These are phyloP conservation scores for Diphasiastrum complanatum DNA, from an alignment of 83 land plant genomes.

Conservation along the genomic window DNA sequence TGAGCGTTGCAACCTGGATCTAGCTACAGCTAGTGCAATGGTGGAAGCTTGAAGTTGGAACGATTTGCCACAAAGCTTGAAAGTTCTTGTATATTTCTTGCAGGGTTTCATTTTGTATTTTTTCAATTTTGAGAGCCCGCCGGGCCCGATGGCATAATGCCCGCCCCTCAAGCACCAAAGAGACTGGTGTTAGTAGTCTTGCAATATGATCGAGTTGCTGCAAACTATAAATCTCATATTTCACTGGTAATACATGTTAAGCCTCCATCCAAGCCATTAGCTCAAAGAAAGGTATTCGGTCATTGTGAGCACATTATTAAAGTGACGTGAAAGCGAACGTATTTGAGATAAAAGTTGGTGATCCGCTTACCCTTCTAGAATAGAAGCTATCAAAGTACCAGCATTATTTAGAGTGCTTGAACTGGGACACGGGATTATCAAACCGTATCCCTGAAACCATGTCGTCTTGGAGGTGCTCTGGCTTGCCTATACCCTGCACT, in stretches of 20 bases:
- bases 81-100: no score
- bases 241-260: no score
- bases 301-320: no score
- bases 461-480: conserved; percentile 50
- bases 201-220: background rate
- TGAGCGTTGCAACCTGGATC: no score
- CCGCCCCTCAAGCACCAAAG: conserved; percentile 8
- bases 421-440: conserved; percentile 41
- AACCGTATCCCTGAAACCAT: conserved; percentile 66
- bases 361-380: conserved; percentile 36
- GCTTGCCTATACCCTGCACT: conserved; percentile 22
- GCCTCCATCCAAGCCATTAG: no score
- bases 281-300: background rate
- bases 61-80: no score
- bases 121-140: no score
- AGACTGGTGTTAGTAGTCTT: background rate
- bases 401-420: conserved; percentile 67
- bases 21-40: no score
- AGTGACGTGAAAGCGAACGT: background rate
- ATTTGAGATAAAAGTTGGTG: background rate
- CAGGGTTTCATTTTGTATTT: no score
- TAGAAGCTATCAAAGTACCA: conserved; percentile 47
- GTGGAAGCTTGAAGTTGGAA: no score
- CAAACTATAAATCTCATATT: no score
- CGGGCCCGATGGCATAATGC: no score